These are phyloP conservation scores for Candida tropicalis DNA, from an alignment of 1,139 yeast genomes.

Conservation along the genomic window DNA sequence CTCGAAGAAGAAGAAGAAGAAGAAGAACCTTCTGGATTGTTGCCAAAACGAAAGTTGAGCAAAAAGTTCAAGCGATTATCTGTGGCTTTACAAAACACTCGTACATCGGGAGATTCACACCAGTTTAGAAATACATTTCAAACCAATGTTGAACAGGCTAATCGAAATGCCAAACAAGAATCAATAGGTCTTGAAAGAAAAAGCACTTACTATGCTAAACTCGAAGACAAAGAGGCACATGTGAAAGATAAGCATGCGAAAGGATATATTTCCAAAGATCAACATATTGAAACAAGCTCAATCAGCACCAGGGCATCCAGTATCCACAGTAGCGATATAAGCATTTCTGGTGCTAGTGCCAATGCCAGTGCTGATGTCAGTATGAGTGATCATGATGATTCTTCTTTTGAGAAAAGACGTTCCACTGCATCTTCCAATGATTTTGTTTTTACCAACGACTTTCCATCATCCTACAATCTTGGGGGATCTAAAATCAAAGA, in stretches of 20 bases:
- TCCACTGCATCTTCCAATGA: conserved; percentile 10
- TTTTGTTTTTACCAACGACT: conserved; percentile 8
- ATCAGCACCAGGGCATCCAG: conserved; percentile 15
- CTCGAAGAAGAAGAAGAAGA: conserved; percentile 4
- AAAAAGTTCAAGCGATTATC: conserved; percentile 45
- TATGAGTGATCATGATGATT: background rate
- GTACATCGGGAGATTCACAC: conserved; percentile 43
- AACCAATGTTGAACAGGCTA: conserved; percentile 32
- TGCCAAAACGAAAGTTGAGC: conserved; percentile 42
- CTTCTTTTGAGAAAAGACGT: background rate
- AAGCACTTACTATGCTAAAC: conserved; percentile 40
- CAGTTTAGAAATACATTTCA: conserved; percentile 46
- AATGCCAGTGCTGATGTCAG: background rate
- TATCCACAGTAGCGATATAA: conserved; percentile 7
- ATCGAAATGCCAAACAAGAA: conserved; percentile 8
- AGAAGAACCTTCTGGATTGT: conserved; percentile 12
- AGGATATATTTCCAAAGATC: conserved; percentile 7
- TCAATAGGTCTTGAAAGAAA: conserved; percentile 9
- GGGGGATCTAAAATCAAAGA: conserved; percentile 23
- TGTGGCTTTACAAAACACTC: conserved; percentile 38
- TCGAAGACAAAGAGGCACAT: conserved; percentile 18
- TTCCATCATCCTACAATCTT: conserved; percentile 18
- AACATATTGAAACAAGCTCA: conserved; percentile 15
- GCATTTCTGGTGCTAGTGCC: conserved; percentile 2
- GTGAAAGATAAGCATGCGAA: conserved; percentile 1